Base-by-base conservation (phyloP, 2,329 filamentous ascomycete species). In the Penicillium fuscoglaucum region DNA sequence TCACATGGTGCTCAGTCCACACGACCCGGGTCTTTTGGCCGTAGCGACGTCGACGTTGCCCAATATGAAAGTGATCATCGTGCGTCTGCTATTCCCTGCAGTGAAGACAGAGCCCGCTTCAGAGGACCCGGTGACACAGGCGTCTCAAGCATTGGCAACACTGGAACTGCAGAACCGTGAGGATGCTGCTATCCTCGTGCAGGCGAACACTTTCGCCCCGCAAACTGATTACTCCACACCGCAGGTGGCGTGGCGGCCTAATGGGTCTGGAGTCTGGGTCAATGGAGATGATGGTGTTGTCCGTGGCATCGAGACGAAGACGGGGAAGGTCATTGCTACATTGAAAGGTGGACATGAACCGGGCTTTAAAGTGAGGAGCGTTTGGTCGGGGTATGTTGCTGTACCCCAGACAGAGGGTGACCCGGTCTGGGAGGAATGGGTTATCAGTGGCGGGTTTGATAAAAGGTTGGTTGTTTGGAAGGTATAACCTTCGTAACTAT, bases 391-490 rank as follows among this genome's bases (percentile, higher is more conserved):
- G 0, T 71, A 66, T 55, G 72, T 84, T 17, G 51, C 60, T 60
- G 62, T 66, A 7, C 39, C 41, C 10, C 60, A 68, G 24, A 57
- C 67, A 52, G 63, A 62, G 12, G 63, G 66, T 21, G 62, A 63
- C 52, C 61, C 69, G 31, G 61, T 61, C 37, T 64, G 63, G 64
- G 77, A 79, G 59, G 85, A 87, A 70, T 79, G 81, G 70, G 66
- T 88, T 54, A 76, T 88, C 31, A 87, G 83, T 72, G 86, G 86
- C 26, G 86, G 85, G 1, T 88, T 88, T 71, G 86, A 88, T 73
- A 84, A 84, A 66, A 81, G 74, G 61, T 71, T 88, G 60, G 78
- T 87, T 61, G 70, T 87, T 35, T 88, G 86, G 86, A 78, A 72
- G 58, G 64, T 61, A 57, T 65, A 21, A 39, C 6, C 12, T 19